Percentiles rank a stretch among this genome's conserved stretches.
These are phyloP conservation scores for Talaromyces sp. DNA, from an alignment of 2,329 filamentous ascomycete genomes.

Conservation along the genomic window DNA sequence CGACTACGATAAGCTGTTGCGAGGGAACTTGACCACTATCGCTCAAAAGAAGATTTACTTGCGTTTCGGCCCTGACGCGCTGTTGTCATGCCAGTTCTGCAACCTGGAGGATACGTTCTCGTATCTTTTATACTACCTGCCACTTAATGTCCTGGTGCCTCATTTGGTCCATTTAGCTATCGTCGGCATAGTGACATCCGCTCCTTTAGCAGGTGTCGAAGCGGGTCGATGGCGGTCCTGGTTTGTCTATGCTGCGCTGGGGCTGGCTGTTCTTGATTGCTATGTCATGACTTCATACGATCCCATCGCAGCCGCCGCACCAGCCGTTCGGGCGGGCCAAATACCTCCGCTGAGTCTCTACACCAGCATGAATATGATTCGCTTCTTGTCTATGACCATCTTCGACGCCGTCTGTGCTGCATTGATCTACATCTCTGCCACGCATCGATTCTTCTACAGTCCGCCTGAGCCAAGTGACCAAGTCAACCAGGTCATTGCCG, in stretches of 20 bases:
- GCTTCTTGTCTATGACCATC: constrained; percentile 61
- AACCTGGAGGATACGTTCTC: constrained; percentile 62
- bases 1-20: constrained; percentile 61
- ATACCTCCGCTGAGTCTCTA: constrained; percentile 51
- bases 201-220: constrained; percentile 60
- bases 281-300: constrained; percentile 65
- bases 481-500: constrained; percentile 53
- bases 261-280: constrained; percentile 61
- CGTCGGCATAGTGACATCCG: constrained; percentile 71
- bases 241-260: constrained; percentile 62
- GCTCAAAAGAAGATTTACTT: constrained; percentile 78
- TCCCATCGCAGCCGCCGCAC: constrained; percentile 52
- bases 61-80: constrained; percentile 70
- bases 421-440: constrained; percentile 71
- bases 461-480: constrained; percentile 63
- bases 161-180: constrained; percentile 74
- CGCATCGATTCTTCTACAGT: constrained; percentile 71
- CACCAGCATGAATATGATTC: constrained; percentile 52
- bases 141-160: constrained; percentile 64
- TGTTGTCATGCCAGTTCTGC: constrained; percentile 82
- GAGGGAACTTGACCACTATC: constrained; percentile 64
- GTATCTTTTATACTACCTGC: constrained; percentile 79
- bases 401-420: constrained; percentile 64
- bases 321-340: constrained; percentile 60
- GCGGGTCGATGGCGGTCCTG: constrained; percentile 66